Evolutionary conservation across 257 asterid genomes (phyloP).

Genomic region (Rauvolfia tetraphylla): DNA sequence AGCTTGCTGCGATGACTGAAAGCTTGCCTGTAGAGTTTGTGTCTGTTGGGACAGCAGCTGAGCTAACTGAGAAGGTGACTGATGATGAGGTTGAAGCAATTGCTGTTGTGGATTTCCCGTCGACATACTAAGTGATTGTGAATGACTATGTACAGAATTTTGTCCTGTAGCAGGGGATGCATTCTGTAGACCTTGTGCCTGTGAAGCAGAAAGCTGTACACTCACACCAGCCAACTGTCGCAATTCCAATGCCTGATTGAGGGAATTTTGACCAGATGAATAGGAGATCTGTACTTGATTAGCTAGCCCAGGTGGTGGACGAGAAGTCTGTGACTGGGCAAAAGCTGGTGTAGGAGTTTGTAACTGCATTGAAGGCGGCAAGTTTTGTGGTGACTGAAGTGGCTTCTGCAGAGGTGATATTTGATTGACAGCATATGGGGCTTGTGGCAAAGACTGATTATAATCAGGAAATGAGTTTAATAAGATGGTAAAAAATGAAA

Average conservation of each 20-base stretch:
- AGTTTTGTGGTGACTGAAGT: constrained; percentile 46
- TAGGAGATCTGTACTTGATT: constrained; percentile 48
- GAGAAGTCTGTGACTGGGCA: constrained; percentile 42
- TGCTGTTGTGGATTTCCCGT: constrained; percentile 46
- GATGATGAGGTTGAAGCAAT: constrained; percentile 43
- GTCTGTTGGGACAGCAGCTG: constrained; percentile 92
- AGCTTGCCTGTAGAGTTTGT: constrained; percentile 84
- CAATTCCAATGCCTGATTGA: constrained; percentile 42
- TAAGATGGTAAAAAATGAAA: neutral
- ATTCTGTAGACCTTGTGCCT: constrained; percentile 51
- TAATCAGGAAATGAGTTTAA: constrained; percentile 22
- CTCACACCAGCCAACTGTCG: constrained; percentile 43
- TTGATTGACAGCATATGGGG: constrained; percentile 38
- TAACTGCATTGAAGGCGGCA: constrained; percentile 45
- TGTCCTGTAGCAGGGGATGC: constrained; percentile 42
- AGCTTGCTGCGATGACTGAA: constrained; percentile 84
- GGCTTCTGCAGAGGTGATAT: constrained; percentile 55
- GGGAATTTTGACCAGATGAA: constrained; percentile 42
- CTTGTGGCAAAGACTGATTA: constrained; percentile 40
- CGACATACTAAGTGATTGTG: constrained; percentile 15
- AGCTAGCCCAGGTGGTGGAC: constrained; percentile 47
- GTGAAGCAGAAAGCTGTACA: constrained; percentile 48
- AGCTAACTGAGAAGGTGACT: constrained; percentile 77
- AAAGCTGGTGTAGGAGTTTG: constrained; percentile 41
- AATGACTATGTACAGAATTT: constrained; percentile 29